Evolutionary conservation across 202 grass and related monocot genomes (phyloP).

Genomic region (Cymbopogon flexuosus): DNA sequence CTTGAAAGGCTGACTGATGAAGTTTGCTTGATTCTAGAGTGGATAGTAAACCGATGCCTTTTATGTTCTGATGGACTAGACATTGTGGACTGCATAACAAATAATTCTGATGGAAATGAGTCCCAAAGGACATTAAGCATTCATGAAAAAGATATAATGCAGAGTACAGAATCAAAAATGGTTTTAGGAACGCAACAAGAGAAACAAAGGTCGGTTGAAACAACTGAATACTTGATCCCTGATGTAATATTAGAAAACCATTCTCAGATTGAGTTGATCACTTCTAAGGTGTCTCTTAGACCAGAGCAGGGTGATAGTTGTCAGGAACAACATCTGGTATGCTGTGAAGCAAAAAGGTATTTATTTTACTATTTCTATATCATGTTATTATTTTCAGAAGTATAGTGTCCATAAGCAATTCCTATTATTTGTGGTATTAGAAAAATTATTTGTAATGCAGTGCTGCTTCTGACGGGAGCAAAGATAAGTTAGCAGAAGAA

Average conservation of each 20-base stretch:
- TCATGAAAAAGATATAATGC: background rate
- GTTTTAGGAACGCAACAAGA: background rate
- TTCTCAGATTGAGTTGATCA: slow-evolving; percentile 15
- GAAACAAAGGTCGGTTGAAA: background rate
- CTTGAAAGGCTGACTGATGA: slow-evolving; percentile 32
- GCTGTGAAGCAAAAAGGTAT: slow-evolving; percentile 24
- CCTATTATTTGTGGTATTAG: slow-evolving; percentile 13
- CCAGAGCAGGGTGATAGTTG: slow-evolving; percentile 9
- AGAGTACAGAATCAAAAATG: slow-evolving; percentile 9
- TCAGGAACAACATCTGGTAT: background rate
- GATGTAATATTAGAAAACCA: background rate
- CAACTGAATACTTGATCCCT: background rate
- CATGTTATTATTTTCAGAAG: background rate
- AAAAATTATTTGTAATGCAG: slow-evolving; percentile 10
- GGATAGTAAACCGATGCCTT: slow-evolving; percentile 26
- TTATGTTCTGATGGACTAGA: slow-evolving; percentile 18
- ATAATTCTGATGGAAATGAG: slow-evolving; percentile 15
- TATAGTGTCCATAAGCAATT: background rate
- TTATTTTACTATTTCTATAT: background rate
- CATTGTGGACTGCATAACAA: background rate
- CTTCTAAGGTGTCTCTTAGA: background rate
- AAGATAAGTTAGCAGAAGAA: background rate
- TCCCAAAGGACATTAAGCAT: slow-evolving; percentile 15
- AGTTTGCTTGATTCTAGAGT: slow-evolving; percentile 43
- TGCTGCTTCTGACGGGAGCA: background rate